Base-by-base conservation (phyloP, 768 basidiomycete species). In the Cyclocybe cylindracea region DNA sequence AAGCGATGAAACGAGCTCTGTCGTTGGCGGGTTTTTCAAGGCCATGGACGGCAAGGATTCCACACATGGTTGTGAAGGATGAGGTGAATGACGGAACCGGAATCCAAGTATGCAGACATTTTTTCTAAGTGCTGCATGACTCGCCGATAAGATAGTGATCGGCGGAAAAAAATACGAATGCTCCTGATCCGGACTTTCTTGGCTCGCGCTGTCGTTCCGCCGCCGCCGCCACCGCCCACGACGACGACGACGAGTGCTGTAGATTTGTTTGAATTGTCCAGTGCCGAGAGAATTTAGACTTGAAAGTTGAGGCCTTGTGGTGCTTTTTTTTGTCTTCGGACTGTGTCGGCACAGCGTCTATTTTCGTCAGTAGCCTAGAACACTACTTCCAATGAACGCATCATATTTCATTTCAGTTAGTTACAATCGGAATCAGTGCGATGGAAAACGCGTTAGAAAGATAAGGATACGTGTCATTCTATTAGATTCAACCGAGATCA, bases 41-140 rank as follows among this genome's bases (percentile, higher is more conserved):
- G 59, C 89, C 88, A 63, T 94, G 92, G 24, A 85, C 85, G 51
- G 89, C 91, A 58, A 94, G 76, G 62, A 98, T 97, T 60, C 94
- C 94, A 66, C 94, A 98, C 94, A 98, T 98, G 40, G 19, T 70
- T 54, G 48, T 45, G n/a, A 44, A 43, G 24, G 44, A 55, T 40
- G 39, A 47, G 39, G 42, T 42, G 44, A 43, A 43, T 52, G 50
- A 44, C 33, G 53, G 46, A 47, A 44, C 45, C 39, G 50, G 48
- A 49, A 38, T 10, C 35, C 45, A 53, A 57, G 47, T 51, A 57
- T 57, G 55, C 53, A 50, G 42, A 57, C 33, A 50, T 33, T 53
- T 54, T 46, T 51, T 24, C 24, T 24, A 24, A 24, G 24, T 55
- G 57, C 24, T 47, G n/a, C 53, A 57, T 61, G 60, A 61, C 60